Percentiles rank a stretch among this genome's conserved stretches.
Conservation (phyloP, 2,329 filamentous ascomycete species). For the Madurella mycetomatis region DNA sequence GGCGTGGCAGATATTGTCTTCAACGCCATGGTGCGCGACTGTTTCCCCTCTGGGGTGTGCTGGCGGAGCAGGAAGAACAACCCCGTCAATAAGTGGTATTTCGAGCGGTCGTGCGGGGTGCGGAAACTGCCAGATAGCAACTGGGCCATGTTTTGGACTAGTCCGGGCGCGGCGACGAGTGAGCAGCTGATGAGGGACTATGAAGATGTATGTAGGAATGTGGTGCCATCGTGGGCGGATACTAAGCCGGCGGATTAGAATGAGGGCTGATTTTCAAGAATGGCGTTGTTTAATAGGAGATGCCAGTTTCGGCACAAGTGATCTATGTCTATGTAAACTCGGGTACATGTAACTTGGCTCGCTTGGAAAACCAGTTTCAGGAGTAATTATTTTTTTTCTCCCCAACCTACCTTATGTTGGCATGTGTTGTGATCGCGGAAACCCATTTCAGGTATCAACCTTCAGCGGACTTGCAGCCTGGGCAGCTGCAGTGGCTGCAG, state of each 20-base stretch:
- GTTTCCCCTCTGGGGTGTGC: conserved; percentile 83
- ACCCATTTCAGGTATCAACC: too few relatives aligned
- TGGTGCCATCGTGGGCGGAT: conserved; percentile 62
- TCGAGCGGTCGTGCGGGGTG: conserved; percentile 80
- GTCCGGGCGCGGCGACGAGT: conserved; percentile 56
- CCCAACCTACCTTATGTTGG: too few relatives aligned
- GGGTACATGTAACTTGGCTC: too few relatives aligned
- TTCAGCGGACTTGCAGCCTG: too few relatives aligned
- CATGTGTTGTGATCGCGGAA: too few relatives aligned
- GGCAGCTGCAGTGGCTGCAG: too few relatives aligned
- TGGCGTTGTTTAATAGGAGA: too few relatives aligned
- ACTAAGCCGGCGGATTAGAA: conserved; percentile 53
- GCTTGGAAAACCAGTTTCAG: too few relatives aligned
- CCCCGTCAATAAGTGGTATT: conserved; percentile 99
- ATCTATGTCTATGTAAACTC: too few relatives aligned
- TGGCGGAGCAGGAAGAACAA: conserved; percentile 90
- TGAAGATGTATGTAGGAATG: conserved; percentile 65
- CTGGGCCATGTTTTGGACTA: conserved; percentile 99
- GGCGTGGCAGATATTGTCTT: conserved; percentile 96
- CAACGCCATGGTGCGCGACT: conserved; percentile 86
- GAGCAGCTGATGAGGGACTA: conserved; percentile 60
- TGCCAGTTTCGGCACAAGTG: too few relatives aligned
- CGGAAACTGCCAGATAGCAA: conserved; percentile 76
- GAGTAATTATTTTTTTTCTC: too few relatives aligned
- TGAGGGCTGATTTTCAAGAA: too few relatives aligned